Percentiles rank a stretch among this genome's conserved stretches.
Evolutionary conservation across 495 filamentous ascomycete genomes (phyloP).

Genomic region (Neurospora pannonica): DNA sequence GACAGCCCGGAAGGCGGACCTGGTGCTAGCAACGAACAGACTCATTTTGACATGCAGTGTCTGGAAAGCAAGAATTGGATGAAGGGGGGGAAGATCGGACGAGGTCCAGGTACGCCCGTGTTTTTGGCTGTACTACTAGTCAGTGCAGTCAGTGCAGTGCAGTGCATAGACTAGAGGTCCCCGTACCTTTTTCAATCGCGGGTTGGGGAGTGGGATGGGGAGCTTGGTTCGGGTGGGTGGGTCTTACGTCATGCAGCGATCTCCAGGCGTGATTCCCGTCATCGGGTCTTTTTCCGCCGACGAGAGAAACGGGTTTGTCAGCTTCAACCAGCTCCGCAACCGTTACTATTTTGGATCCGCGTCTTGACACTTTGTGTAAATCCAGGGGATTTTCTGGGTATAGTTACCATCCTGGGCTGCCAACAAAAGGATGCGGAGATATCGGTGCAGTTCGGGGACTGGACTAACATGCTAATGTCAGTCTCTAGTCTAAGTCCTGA

Average conservation of each 20-base stretch:
- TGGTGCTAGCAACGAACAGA: conserved; percentile 21
- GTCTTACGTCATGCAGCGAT: not conserved
- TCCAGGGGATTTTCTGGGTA: not conserved
- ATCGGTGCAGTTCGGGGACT: not conserved
- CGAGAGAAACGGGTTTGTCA: not conserved
- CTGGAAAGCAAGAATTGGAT: not conserved
- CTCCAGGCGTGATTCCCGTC: not conserved
- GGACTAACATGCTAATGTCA: not conserved
- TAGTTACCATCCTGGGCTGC: not conserved
- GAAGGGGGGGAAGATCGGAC: not conserved
- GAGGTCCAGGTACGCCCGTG: not conserved
- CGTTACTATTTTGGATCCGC: not conserved
- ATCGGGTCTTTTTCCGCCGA: not conserved
- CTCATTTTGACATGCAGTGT: conserved; percentile 17
- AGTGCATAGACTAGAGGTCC: not conserved
- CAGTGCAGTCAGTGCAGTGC: not conserved
- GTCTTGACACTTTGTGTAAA: not conserved
- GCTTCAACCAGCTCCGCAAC: not conserved
- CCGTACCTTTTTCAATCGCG: not conserved
- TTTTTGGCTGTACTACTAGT: not conserved
- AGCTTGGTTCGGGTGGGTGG: not conserved
- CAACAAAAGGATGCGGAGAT: not conserved
- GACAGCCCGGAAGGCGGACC: conserved; percentile 21
- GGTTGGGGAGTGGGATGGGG: not conserved
- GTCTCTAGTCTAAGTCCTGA: not conserved